These are phyloP conservation scores for Escovopsis weberi DNA, from an alignment of 2,329 filamentous ascomycete genomes.

Conservation along the genomic window DNA sequence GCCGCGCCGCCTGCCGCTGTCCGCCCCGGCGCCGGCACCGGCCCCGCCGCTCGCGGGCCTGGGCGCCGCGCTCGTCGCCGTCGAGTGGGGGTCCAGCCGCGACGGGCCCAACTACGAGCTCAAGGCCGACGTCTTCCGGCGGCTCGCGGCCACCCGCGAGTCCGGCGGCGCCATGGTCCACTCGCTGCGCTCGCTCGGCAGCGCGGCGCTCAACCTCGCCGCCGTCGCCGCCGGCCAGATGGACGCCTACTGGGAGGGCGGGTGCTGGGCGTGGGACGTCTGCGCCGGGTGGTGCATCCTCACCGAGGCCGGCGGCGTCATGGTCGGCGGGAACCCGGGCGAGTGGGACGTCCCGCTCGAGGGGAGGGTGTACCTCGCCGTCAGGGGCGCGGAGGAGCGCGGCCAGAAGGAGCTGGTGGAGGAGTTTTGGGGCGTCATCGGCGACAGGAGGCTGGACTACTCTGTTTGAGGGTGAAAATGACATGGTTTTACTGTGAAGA, in stretches of 20 bases:
- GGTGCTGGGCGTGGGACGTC: slow-evolving; percentile 77
- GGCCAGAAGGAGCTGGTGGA: slow-evolving; percentile 48
- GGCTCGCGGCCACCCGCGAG: slow-evolving; percentile 42
- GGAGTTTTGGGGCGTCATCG: slow-evolving; percentile 49
- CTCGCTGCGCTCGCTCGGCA: slow-evolving; percentile 53
- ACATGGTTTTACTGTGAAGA: no score
- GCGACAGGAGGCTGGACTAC: slow-evolving; percentile 38
- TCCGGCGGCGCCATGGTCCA: slow-evolving; percentile 64
- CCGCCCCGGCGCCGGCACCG: neutral
- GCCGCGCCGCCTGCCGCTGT: slow-evolving; percentile 25
- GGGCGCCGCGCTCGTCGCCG: slow-evolving; percentile 47
- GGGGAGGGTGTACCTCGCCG: slow-evolving; percentile 45
- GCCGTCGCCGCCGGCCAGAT: slow-evolving; percentile 55
- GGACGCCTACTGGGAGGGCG: slow-evolving; percentile 70
- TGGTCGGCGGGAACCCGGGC: slow-evolving; percentile 60
- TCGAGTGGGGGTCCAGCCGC: slow-evolving; percentile 61
- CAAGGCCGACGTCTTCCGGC: slow-evolving; percentile 52
- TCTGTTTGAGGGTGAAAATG: slow-evolving; percentile 8
- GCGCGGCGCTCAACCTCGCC: slow-evolving; percentile 62
- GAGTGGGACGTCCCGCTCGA: slow-evolving; percentile 51
- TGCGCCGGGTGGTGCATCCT: slow-evolving; percentile 70
- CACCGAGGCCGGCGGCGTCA: slow-evolving; percentile 56
- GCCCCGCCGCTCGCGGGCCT: slow-evolving; percentile 45
- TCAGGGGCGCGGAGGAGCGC: slow-evolving; percentile 41
- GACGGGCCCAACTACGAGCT: slow-evolving; percentile 56